A percentile compares a stretch with the other conserved stretches of the same genome.
Conservation (phyloP, 1,139 yeast genomes). For the Kodamaea suecica region DNA sequence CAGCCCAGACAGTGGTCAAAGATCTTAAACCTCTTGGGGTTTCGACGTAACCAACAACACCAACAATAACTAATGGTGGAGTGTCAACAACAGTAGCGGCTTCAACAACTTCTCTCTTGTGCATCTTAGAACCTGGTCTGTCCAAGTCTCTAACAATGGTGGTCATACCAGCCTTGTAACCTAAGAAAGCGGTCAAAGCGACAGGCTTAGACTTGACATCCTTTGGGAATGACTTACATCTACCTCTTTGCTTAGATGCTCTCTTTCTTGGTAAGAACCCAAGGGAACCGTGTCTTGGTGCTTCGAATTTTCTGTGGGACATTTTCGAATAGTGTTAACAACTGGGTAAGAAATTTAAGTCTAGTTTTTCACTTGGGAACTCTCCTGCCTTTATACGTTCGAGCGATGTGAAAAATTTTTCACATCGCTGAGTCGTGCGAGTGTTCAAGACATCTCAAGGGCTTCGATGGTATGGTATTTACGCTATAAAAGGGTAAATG, state of each 20-base stretch:
- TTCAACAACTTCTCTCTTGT: conserved; percentile 99
- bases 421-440: no score
- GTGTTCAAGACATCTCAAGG: no score
- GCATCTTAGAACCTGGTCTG: conserved; percentile 99
- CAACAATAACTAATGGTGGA: conserved; percentile 98
- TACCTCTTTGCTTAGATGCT: conserved; percentile 98
- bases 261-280: conserved; percentile 99
- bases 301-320: conserved; percentile 99
- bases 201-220: conserved; percentile 98
- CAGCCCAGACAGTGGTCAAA: conserved; percentile 99
- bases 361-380: no score
- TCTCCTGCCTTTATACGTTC: no score
- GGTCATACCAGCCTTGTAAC: conserved; percentile 99
- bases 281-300: conserved; percentile 99
- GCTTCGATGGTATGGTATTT: no score
- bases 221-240: conserved; percentile 99
- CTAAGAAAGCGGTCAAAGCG: conserved; percentile 98
- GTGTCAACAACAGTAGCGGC: conserved; percentile 99
- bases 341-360: no score
- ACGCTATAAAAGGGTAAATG: no score
- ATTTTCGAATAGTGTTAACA: conserved; percentile 44
- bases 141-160: conserved; percentile 99
- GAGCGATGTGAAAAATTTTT: conserved; percentile 10
- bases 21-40: conserved; percentile 99
- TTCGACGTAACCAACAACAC: conserved; percentile 99